Conservation (phyloP, 371 early-diverging fungal species). For the Nematocida homosporus region DNA sequence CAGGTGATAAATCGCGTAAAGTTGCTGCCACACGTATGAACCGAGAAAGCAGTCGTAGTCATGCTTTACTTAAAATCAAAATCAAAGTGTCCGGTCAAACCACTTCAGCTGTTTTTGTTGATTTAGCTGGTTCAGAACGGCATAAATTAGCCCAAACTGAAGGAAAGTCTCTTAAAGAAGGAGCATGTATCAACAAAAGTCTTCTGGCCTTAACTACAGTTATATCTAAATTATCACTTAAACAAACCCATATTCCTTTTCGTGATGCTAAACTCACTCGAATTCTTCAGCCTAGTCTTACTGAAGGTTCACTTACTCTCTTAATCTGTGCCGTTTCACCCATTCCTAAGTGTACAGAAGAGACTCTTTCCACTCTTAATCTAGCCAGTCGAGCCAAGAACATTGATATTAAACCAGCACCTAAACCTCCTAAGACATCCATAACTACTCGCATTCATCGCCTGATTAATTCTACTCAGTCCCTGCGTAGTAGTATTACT, state of each 20-base stretch:
- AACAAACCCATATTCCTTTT: constrained; percentile 79
- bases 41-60: constrained; percentile 50
- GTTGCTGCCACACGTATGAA: constrained; percentile 48
- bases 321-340: constrained; percentile 81
- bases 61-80: constrained; percentile 74
- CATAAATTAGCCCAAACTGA: constrained; percentile 84
- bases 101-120: constrained; percentile 75
- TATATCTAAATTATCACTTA: constrained; percentile 83
- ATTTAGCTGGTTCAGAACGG: constrained; percentile 96
- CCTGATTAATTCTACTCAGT: not conserved
- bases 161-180: constrained; percentile 87
- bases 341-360: constrained; percentile 73
- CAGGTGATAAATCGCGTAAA: constrained; percentile 30
- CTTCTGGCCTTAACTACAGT: constrained; percentile 93
- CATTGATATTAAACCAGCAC: constrained; percentile 55
- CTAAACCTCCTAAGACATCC: constrained; percentile 40
- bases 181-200: constrained; percentile 92
- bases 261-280: constrained; percentile 92
- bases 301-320: constrained; percentile 84
- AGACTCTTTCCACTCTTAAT: constrained; percentile 82
- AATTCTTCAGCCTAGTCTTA: constrained; percentile 85
- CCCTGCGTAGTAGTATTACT: not conserved
- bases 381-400: constrained; percentile 67
- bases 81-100: constrained; percentile 2
- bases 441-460: constrained; percentile 6